These are phyloP conservation scores for Choiromyces venosus DNA, from an alignment of 495 filamentous ascomycete genomes.

Conservation along the genomic window DNA sequence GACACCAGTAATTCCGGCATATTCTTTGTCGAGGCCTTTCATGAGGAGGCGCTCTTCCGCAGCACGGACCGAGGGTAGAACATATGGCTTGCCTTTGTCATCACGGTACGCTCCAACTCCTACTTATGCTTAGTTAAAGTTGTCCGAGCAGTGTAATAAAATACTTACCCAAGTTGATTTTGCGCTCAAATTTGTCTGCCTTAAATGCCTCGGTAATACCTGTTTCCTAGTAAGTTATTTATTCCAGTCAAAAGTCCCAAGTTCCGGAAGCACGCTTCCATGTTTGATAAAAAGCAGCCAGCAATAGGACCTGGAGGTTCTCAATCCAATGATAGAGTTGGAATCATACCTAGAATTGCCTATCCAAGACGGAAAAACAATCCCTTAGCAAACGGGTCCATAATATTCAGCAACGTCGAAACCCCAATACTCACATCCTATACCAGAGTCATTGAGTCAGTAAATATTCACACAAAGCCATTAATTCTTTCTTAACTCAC, in stretches of 20 bases:
- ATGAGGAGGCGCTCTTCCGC: conserved; percentile 83
- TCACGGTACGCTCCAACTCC: conserved; percentile 82
- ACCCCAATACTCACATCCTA: conserved; percentile 56
- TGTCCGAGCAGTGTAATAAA: neutral
- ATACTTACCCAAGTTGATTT: conserved; percentile 86
- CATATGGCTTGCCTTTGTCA: conserved; percentile 93
- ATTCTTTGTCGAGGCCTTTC: conserved; percentile 84
- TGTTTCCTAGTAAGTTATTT: conserved; percentile 27
- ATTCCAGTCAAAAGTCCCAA: neutral
- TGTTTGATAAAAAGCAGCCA: neutral
- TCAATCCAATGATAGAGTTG: neutral
- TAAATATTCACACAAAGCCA: conserved; percentile 18
- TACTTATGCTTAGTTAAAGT: conserved; percentile 35
- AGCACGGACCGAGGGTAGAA: conserved; percentile 83
- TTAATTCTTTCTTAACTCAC: conserved; percentile 52
- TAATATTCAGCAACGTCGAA: conserved; percentile 17
- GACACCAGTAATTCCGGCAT: conserved; percentile 93
- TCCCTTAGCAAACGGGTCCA: conserved; percentile 12
- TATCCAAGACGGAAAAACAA: conserved; percentile 44
- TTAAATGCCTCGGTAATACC: conserved; percentile 99
- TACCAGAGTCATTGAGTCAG: conserved; percentile 38
- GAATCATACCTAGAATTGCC: conserved; percentile 67
- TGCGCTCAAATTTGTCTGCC: conserved; percentile 80
- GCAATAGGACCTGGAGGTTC: neutral
- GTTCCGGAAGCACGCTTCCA: conserved; percentile 18